These are phyloP conservation scores for Tilletia walkeri DNA, from an alignment of 1,284 basidiomycete genomes.

Conservation along the genomic window DNA sequence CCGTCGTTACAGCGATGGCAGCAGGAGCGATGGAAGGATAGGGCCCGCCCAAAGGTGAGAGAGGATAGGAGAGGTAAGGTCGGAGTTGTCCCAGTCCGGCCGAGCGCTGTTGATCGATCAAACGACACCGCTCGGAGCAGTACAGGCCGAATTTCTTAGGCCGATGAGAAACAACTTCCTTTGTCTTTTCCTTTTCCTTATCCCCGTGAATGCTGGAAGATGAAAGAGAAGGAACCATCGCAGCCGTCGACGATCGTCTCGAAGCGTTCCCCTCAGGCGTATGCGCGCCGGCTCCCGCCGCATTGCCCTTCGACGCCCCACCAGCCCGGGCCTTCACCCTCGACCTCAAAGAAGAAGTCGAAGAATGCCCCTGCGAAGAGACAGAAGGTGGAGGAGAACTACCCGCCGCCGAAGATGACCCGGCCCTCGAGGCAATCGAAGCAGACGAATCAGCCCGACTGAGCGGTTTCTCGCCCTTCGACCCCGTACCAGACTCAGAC, in stretches of 20 bases:
- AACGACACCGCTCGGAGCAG: slow-evolving; percentile 46
- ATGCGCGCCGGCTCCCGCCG: too few relatives aligned
- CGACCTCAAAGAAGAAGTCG: not conserved
- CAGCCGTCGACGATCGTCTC: too few relatives aligned
- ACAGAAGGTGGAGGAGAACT: not conserved
- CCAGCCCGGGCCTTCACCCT: not conserved
- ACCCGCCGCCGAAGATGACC: not conserved
- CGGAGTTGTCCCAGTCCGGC: slow-evolving; percentile 38
- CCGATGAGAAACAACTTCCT: not conserved
- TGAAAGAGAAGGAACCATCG: not conserved
- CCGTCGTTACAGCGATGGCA: slow-evolving; percentile 6
- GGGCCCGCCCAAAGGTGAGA: slow-evolving; percentile 23
- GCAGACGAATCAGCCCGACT: slow-evolving; percentile 6
- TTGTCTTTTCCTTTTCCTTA: not conserved
- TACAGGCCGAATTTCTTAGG: slow-evolving; percentile 39
- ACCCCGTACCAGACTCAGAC: not conserved
- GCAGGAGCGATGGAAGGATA: slow-evolving; percentile 2
- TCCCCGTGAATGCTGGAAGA: not conserved
- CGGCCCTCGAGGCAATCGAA: not conserved
- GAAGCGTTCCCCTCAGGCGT: too few relatives aligned
- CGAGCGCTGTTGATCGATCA: slow-evolving; percentile 42
- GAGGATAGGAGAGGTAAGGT: slow-evolving; percentile 37
- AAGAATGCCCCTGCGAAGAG: not conserved
- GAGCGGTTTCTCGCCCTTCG: not conserved
- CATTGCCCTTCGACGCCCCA: too few relatives aligned